Conservation (phyloP, 768 basidiomycete species). For the Pleurotus pulmonarius region DNA sequence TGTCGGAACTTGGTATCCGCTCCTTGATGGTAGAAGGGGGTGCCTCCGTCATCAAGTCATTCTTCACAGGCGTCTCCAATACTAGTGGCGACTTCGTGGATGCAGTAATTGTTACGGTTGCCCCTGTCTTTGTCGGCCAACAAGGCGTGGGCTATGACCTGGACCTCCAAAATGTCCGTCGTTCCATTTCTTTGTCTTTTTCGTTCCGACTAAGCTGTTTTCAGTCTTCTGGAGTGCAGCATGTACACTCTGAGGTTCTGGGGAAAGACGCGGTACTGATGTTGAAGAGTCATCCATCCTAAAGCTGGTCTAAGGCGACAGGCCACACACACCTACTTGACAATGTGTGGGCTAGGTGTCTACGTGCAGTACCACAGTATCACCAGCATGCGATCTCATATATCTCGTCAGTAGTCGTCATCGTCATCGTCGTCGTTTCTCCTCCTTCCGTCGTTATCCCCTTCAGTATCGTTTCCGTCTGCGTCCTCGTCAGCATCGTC, state of each 20-base stretch:
- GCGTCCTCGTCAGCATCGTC: background rate
- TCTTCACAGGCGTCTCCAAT: conserved; percentile 33
- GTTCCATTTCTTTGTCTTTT: background rate
- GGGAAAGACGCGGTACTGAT: conserved; percentile 32
- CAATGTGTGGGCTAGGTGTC: background rate
- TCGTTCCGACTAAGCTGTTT: background rate
- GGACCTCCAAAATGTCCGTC: conserved; percentile 15
- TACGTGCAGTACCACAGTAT: background rate
- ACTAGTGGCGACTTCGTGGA: conserved; percentile 47
- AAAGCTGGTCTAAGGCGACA: background rate
- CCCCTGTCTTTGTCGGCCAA: conserved; percentile 78
- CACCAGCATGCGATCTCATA: background rate
- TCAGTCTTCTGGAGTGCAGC: conserved; percentile 18
- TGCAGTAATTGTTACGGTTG: conserved; percentile 77
- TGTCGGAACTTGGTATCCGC: conserved; percentile 55
- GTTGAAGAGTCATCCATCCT: conserved; percentile 14
- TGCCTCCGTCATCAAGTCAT: conserved; percentile 73
- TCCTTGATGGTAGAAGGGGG: conserved; percentile 98
- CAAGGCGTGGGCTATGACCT: conserved; percentile 59
- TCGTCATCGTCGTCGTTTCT: background rate
- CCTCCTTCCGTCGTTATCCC: too few species aligned
- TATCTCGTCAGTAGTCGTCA: background rate
- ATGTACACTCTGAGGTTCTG: conserved; percentile 25
- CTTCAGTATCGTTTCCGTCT: background rate
- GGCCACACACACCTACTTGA: background rate